Conservation (phyloP, 2,329 filamentous ascomycete species). For the Nemania sp. region DNA sequence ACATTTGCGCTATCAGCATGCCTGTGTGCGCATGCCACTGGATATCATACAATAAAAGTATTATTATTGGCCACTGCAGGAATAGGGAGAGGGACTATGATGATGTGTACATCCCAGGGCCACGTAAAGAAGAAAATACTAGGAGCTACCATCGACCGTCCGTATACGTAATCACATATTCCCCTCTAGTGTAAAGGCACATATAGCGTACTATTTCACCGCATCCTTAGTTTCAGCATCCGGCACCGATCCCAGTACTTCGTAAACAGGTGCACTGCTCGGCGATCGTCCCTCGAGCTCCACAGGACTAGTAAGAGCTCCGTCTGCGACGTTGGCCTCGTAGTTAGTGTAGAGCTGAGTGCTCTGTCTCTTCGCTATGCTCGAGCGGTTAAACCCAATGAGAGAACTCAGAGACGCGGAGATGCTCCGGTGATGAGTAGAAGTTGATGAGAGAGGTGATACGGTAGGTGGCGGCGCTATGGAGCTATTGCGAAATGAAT, state of each 20-base stretch:
- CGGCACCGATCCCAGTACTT: constrained; percentile 33
- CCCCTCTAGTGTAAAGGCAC: background rate
- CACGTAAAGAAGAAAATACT: background rate
- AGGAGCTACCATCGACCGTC: background rate
- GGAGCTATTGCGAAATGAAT: constrained; percentile 24
- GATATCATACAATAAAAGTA: background rate
- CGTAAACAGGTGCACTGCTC: constrained; percentile 13
- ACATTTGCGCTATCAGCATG: background rate
- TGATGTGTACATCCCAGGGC: background rate
- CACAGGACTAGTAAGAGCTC: background rate
- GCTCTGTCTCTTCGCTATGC: constrained; percentile 10
- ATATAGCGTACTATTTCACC: background rate
- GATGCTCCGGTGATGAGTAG: constrained; percentile 16
- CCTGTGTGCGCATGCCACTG: no score
- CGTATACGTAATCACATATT: background rate
- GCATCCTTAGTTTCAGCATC: background rate
- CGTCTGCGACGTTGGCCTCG: background rate
- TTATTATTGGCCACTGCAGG: background rate
- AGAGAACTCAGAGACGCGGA: constrained; percentile 30
- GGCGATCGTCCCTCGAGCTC: constrained; percentile 32
- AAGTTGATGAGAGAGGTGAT: constrained; percentile 9
- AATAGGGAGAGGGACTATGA: no score
- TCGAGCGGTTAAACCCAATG: constrained; percentile 19
- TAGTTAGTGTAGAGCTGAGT: background rate
- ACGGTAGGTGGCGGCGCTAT: background rate